phyloP scores from a whole-genome alignment of 768 basidiomycete species.

The Phlebiopsis gigantea region DNA sequence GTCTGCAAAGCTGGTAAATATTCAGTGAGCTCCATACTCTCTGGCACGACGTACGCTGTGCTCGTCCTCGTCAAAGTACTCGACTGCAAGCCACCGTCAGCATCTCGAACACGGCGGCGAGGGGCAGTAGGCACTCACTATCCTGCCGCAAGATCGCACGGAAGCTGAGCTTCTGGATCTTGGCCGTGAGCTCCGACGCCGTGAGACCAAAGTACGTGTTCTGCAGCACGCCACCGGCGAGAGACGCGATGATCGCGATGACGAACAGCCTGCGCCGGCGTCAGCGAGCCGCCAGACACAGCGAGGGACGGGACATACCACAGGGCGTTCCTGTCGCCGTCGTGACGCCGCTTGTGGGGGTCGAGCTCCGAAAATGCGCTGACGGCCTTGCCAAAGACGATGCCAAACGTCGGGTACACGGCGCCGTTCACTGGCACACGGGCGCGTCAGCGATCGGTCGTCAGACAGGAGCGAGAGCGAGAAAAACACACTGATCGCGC shows the following conservation, averaged over 20 bases:
- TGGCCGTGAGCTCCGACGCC: constrained; percentile 65
- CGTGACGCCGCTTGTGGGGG: constrained; percentile 38
- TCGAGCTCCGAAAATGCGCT: constrained; percentile 46
- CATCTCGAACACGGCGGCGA: not conserved
- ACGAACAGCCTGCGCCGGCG: constrained; percentile 46
- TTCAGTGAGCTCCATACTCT: too few species aligned
- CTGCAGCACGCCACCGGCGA: constrained; percentile 53
- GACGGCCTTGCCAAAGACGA: constrained; percentile 46
- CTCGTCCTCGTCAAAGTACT: constrained; percentile 85
- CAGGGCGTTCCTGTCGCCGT: constrained; percentile 68
- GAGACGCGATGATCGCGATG: constrained; percentile 60
- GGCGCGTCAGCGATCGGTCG: not conserved
- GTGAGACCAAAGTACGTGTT: constrained; percentile 64
- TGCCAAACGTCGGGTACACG: constrained; percentile 58
- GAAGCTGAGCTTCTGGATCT: constrained; percentile 70
- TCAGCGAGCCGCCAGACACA: not conserved
- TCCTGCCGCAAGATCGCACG: constrained; percentile 83
- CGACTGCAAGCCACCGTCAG: constrained; percentile 32
- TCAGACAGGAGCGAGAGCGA: not conserved
- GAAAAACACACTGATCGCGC: constrained; percentile 37
- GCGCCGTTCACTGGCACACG: constrained; percentile 39
- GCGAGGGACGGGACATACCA: constrained; percentile 34
- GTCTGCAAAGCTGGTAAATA: constrained; percentile 29
- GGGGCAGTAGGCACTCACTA: not conserved
- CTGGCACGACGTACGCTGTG: constrained; percentile 37